phyloP scores from a whole-genome alignment of 179 eudicot genomes.

The Amaranthus tricolor region DNA sequence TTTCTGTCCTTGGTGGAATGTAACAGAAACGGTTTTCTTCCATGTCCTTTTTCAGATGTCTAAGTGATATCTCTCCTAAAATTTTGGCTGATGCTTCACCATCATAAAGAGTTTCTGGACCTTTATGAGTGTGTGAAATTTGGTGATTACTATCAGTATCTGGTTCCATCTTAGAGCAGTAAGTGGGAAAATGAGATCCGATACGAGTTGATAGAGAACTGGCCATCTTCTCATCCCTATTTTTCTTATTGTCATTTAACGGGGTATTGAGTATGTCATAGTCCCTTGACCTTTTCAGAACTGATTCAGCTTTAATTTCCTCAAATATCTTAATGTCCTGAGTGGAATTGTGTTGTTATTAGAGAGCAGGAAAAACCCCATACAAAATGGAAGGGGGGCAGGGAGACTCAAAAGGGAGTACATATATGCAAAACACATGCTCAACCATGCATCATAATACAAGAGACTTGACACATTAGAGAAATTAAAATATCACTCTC shows the following conservation, averaged over 20 bases:
- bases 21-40: slow-evolving; percentile 69
- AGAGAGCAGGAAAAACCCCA: neutral
- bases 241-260: slow-evolving; percentile 25
- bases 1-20: slow-evolving; percentile 65
- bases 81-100: slow-evolving; percentile 14
- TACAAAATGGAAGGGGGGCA: too few species aligned
- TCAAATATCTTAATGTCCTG: slow-evolving; percentile 34
- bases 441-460: neutral
- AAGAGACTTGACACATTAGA: neutral
- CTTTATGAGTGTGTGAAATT: slow-evolving; percentile 12
- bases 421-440: neutral
- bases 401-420: neutral
- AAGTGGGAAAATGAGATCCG: too few species aligned
- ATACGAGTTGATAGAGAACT: too few species aligned
- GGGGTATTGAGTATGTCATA: slow-evolving; percentile 3
- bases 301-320: slow-evolving; percentile 23
- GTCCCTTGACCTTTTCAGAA: slow-evolving; percentile 37
- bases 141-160: neutral
- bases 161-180: too few species aligned
- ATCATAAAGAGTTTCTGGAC: neutral
- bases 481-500: too few species aligned
- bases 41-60: slow-evolving; percentile 61
- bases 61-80: slow-evolving; percentile 38
- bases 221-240: slow-evolving; percentile 17
- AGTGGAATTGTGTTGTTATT: slow-evolving; percentile 7